Evolutionary conservation across 768 basidiomycete genomes (phyloP).

Genomic region (Cyclocybe aegerita): DNA sequence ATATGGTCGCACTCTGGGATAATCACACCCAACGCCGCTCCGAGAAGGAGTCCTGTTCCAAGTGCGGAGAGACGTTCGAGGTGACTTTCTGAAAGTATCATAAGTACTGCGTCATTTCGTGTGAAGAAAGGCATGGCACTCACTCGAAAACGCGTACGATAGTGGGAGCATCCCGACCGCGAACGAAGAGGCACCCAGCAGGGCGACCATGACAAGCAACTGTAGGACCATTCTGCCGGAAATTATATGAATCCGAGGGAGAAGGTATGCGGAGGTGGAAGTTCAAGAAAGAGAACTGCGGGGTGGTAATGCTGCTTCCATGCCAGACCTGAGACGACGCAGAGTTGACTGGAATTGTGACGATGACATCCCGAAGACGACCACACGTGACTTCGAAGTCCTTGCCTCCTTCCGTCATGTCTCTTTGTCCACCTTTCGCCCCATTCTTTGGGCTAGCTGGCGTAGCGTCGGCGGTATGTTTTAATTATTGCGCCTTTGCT

Average conservation of each 20-base stretch:
- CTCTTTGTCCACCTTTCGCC: constrained; percentile 87
- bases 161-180: constrained; percentile 74
- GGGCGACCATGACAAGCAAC: constrained; percentile 55
- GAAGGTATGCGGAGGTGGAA: neutral
- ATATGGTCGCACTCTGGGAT: constrained; percentile 79
- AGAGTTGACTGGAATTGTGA: neutral
- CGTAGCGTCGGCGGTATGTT: constrained; percentile 81
- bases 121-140: constrained; percentile 23
- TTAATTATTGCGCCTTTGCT: neutral
- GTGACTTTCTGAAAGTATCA: constrained; percentile 29
- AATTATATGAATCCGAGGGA: too few relatives aligned
- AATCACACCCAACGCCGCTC: constrained; percentile 88
- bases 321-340: too few relatives aligned
- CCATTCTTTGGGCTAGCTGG: constrained; percentile 99
- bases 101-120: constrained; percentile 9
- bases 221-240: constrained; percentile 31
- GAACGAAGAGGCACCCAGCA: constrained; percentile 66
- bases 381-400: constrained; percentile 1
- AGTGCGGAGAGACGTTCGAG: constrained; percentile 49
- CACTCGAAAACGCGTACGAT: constrained; percentile 70
- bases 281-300: too few relatives aligned
- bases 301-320: too few relatives aligned
- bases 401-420: constrained; percentile 38
- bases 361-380: neutral
- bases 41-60: constrained; percentile 84